Base-by-base conservation (phyloP, 768 basidiomycete species). In the Psilocybe tampanensis region DNA sequence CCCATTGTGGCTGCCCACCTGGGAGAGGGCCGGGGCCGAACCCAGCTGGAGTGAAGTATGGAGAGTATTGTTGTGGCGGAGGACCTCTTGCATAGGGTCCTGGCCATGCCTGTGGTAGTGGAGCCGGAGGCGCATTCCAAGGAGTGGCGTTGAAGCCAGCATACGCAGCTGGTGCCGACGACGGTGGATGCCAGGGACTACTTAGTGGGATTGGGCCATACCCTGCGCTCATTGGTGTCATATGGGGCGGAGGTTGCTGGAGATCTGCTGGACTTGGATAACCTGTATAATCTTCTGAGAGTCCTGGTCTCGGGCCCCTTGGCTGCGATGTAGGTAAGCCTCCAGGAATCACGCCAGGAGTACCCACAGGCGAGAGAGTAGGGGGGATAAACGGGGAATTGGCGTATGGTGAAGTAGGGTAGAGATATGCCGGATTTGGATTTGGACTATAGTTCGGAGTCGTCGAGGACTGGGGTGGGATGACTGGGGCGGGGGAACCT, bases 251-350 rank as follows among this genome's bases (percentile, higher is more conserved):
- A 15, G 51, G 58, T 32, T 59, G 44, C 60, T 12, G 62, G 57
- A 6, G 54, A 56, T 19, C 32, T 42, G 53, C 62, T 34, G 51
- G 60, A 11, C 62, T 60, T 11, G 73, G 71, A 58, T 72, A 74
- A 2, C 73, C 72, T 8, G 70, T 68, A 52, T 67, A 72, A 54
- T 73, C 72, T 26, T 60, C 59, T 12, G 70, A 70, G 3, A 72
- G 47, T 4, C 67, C 70, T 18, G 24, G 22, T 36, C 58, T 54
- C 43, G 54, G 48, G 15, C 44, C 44, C 18, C 32, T 32, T 41
- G 48, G 13, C 13, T 22, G 50, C 15, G 60, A 45, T 5, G 59
- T 36, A 34, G 54, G 54, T 32, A 55, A 39, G 4, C 55, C 58
- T 22, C 47, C 42, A 9, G 58, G 58, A 47, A 54, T 47, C 11